Evolutionary conservation across 495 filamentous ascomycete species (phyloP), one percentile per base, ranked within the genome.

Genomic region (Aspergillus saccharolyticus): DNA sequence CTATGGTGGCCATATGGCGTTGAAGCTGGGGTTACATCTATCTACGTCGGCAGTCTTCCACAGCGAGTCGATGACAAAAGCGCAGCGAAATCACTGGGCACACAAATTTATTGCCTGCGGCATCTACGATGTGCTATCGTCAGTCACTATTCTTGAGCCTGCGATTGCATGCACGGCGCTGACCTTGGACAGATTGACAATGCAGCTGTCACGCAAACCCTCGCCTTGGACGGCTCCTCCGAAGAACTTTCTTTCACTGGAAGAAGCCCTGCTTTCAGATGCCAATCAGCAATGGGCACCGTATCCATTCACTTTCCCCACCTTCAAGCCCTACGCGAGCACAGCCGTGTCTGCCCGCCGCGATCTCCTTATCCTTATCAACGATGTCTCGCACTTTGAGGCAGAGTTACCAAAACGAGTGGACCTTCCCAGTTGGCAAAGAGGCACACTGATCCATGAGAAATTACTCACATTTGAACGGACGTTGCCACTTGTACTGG

Each of bases 251-350:
- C 14, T 50, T 4, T 30, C 47, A 4, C 15, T 3, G 16, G 47
- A 50, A 18, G 47, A 50, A 16, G 47, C 47, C 22, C 22, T 28
- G 1, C 15, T 28, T 14, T 24, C 47, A 2, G 47, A 50, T 17
- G n/a, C 18, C 22, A 24, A 50, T n/a, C 22, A 30, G 22, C 47
- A 50, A 18, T 50, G 47, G 47, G 47, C 47, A 28, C 47, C 47
- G 2, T 50, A 50, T 9, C 47, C 47, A 15, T 50, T 50, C 22
- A 50, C 47, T 7, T 28, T 7, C 8, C 47, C 47, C 4, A 17
- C 17, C 1, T 28, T 28, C 24, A 16, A 17, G 47, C 24, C 47
- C 24, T 50, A 28, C 14, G 8, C 10, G 1, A 17, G 18, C 15
- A 50, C 47, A 5, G 21, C 24, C 4, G 16, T 50, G 1, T 24